A percentile compares a stretch with the other conserved stretches of the same genome.
Conservation (phyloP, 1,284 basidiomycete species). For the Porogramme epimiltina region DNA sequence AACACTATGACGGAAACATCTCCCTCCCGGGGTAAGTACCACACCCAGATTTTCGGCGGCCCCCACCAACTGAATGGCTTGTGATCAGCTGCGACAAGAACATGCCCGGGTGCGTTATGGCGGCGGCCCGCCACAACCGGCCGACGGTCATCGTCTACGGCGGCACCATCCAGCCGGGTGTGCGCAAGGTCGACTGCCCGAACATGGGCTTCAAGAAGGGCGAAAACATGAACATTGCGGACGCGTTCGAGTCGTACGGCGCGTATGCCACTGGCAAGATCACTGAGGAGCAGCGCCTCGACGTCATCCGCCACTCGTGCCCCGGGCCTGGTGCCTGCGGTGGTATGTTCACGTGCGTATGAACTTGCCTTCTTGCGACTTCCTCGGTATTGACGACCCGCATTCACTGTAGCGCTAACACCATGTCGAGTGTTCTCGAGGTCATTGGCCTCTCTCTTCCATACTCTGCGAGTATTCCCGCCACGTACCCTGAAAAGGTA, state of each 20-base stretch:
- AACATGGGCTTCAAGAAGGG: constrained; percentile 78
- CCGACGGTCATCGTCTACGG: constrained; percentile 88
- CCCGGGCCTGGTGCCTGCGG: constrained; percentile 74
- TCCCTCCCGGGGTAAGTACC: constrained; percentile 61
- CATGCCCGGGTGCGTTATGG: constrained; percentile 90
- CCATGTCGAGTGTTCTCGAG: constrained; percentile 89
- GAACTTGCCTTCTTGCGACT: background rate
- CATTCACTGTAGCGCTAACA: constrained; percentile 62
- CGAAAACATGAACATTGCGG: constrained; percentile 80
- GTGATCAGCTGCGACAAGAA: constrained; percentile 78
- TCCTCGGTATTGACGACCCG: no score
- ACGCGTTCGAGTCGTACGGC: constrained; percentile 85
- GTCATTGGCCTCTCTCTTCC: constrained; percentile 92
- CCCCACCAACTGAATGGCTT: background rate
- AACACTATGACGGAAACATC: constrained; percentile 88
- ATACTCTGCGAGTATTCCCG: constrained; percentile 86
- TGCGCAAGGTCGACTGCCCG: constrained; percentile 77
- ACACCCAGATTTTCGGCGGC: background rate
- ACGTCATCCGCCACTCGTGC: constrained; percentile 82
- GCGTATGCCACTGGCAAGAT: constrained; percentile 77
- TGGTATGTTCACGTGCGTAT: constrained; percentile 78
- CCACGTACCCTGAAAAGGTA: constrained; percentile 78
- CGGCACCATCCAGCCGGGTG: constrained; percentile 80
- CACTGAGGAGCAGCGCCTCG: constrained; percentile 74
- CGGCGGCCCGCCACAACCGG: constrained; percentile 81